A percentile compares a stretch with the other conserved stretches of the same genome.
Evolutionary conservation across 129 eudicot species (phyloP).

Genomic region (Escallonia rubra): DNA sequence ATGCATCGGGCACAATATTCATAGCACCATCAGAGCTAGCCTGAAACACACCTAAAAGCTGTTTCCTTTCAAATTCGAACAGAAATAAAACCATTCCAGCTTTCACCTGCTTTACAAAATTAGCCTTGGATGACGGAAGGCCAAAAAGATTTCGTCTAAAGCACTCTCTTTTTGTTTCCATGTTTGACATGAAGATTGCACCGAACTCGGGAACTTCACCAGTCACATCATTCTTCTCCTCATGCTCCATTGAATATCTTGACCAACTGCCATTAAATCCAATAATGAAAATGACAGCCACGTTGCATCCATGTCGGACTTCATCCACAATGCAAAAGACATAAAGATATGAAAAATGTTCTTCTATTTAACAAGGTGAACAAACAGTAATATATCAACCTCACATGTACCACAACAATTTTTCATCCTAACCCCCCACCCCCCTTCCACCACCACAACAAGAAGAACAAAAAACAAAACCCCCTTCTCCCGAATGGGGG

Average conservation of each 20-base stretch:
- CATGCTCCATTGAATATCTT: conserved; percentile 25
- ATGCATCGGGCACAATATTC: conserved; percentile 55
- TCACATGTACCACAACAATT: too few species aligned
- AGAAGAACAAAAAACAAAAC: too few species aligned
- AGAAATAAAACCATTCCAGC: conserved; percentile 75
- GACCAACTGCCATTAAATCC: conserved; percentile 27
- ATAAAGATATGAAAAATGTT: neutral
- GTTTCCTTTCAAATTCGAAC: conserved; percentile 61
- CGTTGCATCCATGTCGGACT: neutral
- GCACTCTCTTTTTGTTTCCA: conserved; percentile 49
- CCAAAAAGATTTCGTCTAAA: conserved; percentile 46
- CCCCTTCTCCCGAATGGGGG: too few species aligned
- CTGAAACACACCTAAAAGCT: conserved; percentile 69
- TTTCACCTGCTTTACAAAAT: conserved; percentile 71
- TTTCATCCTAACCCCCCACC: too few species aligned
- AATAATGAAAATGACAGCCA: conserved; percentile 10
- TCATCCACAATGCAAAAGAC: neutral
- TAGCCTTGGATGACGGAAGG: conserved; percentile 45
- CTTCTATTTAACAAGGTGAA: too few species aligned
- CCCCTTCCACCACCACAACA: too few species aligned
- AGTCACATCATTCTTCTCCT: conserved; percentile 22
- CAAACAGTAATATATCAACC: neutral
- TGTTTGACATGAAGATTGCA: conserved; percentile 76
- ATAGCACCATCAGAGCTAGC: conserved; percentile 73
- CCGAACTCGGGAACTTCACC: conserved; percentile 57